Conservation (phyloP, 345 rosid genomes). For the Durio zibethinus region DNA sequence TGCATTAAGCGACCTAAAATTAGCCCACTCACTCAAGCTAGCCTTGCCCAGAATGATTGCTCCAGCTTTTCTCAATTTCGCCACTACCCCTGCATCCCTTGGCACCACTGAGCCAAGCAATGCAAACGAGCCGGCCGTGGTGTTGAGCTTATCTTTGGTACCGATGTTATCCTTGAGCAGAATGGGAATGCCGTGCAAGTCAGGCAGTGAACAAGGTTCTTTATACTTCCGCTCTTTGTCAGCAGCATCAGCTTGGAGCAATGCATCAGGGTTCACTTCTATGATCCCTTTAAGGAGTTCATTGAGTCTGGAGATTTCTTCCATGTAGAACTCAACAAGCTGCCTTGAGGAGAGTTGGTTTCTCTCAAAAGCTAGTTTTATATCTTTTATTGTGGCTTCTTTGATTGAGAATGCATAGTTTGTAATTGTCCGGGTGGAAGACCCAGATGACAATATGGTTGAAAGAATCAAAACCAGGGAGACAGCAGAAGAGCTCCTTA, state of each 20-base stretch:
- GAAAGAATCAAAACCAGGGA: conserved; percentile 13
- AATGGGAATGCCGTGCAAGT: conserved; percentile 64
- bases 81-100: conserved; percentile 63
- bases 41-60: conserved; percentile 76
- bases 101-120: conserved; percentile 59
- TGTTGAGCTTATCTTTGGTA: conserved; percentile 62
- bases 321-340: conserved; percentile 50
- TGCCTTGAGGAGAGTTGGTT: conserved; percentile 55
- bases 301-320: conserved; percentile 43
- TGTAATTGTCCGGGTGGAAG: neutral
- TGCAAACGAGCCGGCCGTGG: conserved; percentile 71
- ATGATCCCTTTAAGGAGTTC: conserved; percentile 51
- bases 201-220: conserved; percentile 13
- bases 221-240: conserved; percentile 45
- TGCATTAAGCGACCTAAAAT: conserved; percentile 23
- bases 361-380: conserved; percentile 44
- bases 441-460: neutral
- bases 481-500: neutral
- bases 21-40: conserved; percentile 67
- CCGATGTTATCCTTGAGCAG: conserved; percentile 65
- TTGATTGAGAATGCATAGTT: conserved; percentile 24
- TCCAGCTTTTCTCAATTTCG: conserved; percentile 50
- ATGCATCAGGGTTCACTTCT: conserved; percentile 70
- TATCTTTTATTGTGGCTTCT: conserved; percentile 45
- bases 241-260: conserved; percentile 49